A percentile compares a stretch with the other conserved stretches of the same genome.
Evolutionary conservation across 495 filamentous ascomycete genomes (phyloP).

Genomic region (Trichocladium antarcticum): DNA sequence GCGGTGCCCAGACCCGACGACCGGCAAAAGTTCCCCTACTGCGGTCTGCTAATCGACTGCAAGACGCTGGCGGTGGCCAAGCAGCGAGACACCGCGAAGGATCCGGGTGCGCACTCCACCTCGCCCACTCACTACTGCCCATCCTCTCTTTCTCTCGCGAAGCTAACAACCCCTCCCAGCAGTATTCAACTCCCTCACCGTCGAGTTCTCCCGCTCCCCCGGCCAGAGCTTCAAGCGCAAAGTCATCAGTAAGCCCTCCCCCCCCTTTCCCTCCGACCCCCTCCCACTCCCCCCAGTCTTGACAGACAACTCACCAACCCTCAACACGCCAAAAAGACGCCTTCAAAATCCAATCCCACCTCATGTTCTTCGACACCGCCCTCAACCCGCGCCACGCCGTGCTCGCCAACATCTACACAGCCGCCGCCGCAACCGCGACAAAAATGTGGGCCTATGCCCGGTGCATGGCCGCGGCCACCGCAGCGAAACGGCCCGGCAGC

Average conservation of each 20-base stretch:
- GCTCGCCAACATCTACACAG: conserved; percentile 59
- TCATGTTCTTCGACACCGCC: conserved; percentile 78
- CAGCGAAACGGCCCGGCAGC: conserved; percentile 40
- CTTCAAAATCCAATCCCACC: conserved; percentile 77
- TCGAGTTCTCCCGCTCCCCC: conserved; percentile 57
- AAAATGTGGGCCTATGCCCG: conserved; percentile 75
- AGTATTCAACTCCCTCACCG: conserved; percentile 57
- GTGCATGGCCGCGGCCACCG: conserved; percentile 39
- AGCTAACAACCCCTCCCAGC: neutral
- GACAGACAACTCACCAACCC: conserved; percentile 20
- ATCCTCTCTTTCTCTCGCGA: too few relatives aligned
- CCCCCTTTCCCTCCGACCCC: conserved; percentile 2
- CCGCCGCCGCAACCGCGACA: conserved; percentile 64
- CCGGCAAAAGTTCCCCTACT: conserved; percentile 63
- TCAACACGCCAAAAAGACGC: conserved; percentile 31
- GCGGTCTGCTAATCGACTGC: conserved; percentile 66
- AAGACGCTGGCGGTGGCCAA: conserved; percentile 57
- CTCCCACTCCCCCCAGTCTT: too few relatives aligned
- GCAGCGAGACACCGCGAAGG: conserved; percentile 17
- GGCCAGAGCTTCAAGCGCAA: conserved; percentile 71
- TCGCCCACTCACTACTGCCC: too few relatives aligned
- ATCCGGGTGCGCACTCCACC: conserved; percentile 15
- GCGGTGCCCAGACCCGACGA: conserved; percentile 43
- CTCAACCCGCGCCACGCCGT: conserved; percentile 64
- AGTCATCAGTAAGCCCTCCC: conserved; percentile 45